Conservation (phyloP, 2,329 filamentous ascomycete genomes). For the Ophiocordyceps unilateralis region DNA sequence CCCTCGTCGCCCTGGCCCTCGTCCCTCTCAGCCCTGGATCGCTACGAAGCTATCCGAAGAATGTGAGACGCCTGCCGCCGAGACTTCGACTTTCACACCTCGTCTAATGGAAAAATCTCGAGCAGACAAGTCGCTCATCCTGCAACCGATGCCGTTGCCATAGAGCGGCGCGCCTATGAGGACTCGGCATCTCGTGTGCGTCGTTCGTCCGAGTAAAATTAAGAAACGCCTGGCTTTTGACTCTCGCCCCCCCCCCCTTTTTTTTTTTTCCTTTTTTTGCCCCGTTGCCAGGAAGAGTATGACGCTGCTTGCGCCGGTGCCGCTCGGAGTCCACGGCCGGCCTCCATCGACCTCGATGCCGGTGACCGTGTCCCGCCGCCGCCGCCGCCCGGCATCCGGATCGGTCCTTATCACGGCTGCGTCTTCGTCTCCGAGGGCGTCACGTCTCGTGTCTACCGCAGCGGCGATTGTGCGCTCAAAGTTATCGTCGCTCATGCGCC, state of each 20-base stretch:
- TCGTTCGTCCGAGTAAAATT: background rate
- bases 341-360: background rate
- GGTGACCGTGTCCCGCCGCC: background rate
- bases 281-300: slow-evolving; percentile 37
- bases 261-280: background rate
- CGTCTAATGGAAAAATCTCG: background rate
- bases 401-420: slow-evolving; percentile 37
- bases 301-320: slow-evolving; percentile 22
- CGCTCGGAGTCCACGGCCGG: background rate
- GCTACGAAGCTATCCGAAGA: background rate
- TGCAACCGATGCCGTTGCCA: slow-evolving; percentile 35
- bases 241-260: background rate
- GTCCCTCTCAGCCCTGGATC: background rate
- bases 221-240: background rate
- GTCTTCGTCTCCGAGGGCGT: slow-evolving; percentile 46
- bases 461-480: slow-evolving; percentile 53
- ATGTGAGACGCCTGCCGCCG: background rate
- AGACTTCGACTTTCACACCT: background rate
- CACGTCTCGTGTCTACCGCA: slow-evolving; percentile 71
- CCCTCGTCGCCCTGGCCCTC: background rate
- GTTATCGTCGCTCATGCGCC: slow-evolving; percentile 60
- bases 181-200: slow-evolving; percentile 39
- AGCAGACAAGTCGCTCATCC: slow-evolving; percentile 15
- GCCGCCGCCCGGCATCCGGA: slow-evolving; percentile 19
- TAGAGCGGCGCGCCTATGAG: slow-evolving; percentile 49